Percentiles rank a stretch among this genome's conserved stretches.
These are phyloP conservation scores for Penicillium salamii DNA, from an alignment of 495 filamentous ascomycete genomes.

Conservation along the genomic window DNA sequence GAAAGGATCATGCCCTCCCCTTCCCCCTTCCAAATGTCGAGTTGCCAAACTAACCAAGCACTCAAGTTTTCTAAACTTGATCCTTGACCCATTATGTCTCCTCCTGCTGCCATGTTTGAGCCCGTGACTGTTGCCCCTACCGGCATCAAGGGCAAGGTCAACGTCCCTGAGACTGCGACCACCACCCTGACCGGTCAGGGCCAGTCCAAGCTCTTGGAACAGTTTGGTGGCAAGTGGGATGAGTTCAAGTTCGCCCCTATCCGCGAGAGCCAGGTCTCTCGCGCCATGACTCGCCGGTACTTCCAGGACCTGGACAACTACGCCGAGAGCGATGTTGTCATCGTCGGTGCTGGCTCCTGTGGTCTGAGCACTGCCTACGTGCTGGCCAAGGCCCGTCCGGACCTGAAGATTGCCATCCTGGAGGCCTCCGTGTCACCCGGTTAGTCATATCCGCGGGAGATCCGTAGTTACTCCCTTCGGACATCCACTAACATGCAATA, in stretches of 20 bases:
- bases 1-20: constrained; percentile 88
- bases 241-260: constrained; percentile 80
- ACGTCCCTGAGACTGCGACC: constrained; percentile 37
- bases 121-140: constrained; percentile 34
- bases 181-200: constrained; percentile 33
- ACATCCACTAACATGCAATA: constrained; percentile 7
- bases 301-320: constrained; percentile 85
- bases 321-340: constrained; percentile 88
- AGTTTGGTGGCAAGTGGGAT: constrained; percentile 68
- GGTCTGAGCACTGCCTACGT: constrained; percentile 82
- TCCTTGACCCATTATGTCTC: constrained; percentile 63
- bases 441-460: constrained; percentile 16
- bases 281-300: constrained; percentile 90
- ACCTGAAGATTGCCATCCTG: constrained; percentile 88
- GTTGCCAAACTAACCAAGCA: constrained; percentile 32
- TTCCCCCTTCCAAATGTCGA: constrained; percentile 23
- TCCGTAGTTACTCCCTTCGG: neutral
- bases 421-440: constrained; percentile 81
- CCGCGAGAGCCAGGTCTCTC: constrained; percentile 84
- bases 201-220: constrained; percentile 54
- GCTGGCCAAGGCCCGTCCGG: constrained; percentile 77
- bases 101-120: constrained; percentile 59
- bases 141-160: constrained; percentile 47
- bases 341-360: constrained; percentile 84
- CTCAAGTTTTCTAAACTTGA: constrained; percentile 38